Evolutionary conservation across 306 rosid species (phyloP), one percentile per base, ranked within the genome.

Genomic region (Sicyos baderoa): DNA sequence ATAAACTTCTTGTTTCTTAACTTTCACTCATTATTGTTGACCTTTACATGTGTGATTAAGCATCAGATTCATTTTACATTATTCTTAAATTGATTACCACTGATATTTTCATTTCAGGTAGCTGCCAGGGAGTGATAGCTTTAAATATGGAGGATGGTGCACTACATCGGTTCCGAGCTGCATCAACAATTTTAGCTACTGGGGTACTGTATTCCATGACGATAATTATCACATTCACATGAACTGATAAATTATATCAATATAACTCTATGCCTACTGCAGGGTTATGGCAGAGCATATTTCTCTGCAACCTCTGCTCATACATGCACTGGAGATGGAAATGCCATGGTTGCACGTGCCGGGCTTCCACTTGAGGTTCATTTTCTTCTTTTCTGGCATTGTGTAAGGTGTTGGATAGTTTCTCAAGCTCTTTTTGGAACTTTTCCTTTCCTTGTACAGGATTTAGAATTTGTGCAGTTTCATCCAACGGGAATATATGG

Each of bases 401-500:
- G 2, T 16, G 48, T 7, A 21, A 42, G 53, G 42, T 27, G 22
- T 57, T 10, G 8, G 45, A 44, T 52, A 29, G 32, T 32, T 69
- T n/a, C 37, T 17, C 12, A 22, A 9, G 2, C 12, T 7, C 23
- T 15, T 14, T 58, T 44, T 12, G 37, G 3, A 15, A 47, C 55
- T 56, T 57, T 54, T 57, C 62, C 10, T 53, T 71, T 35, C 32
- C 27, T 67, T 51, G 57, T 80, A 59, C 72, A 93, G 98, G 97
- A 93, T 83, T 82, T 93, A 82, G 98, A 93, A 84, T 93, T 93
- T 73, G 97, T 93, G 73, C 97, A 89, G 77, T 93, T 93, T 84
- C 98, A 93, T 78, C 98, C 96, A 47, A 93, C 97, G 0, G 98
- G 98, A 65, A 89, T 93, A 71, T 93, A 93, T 77, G 98, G 98